Evolutionary conservation across 441 rosid species (phyloP).

Genomic region (Rhodomyrtus psidioides): DNA sequence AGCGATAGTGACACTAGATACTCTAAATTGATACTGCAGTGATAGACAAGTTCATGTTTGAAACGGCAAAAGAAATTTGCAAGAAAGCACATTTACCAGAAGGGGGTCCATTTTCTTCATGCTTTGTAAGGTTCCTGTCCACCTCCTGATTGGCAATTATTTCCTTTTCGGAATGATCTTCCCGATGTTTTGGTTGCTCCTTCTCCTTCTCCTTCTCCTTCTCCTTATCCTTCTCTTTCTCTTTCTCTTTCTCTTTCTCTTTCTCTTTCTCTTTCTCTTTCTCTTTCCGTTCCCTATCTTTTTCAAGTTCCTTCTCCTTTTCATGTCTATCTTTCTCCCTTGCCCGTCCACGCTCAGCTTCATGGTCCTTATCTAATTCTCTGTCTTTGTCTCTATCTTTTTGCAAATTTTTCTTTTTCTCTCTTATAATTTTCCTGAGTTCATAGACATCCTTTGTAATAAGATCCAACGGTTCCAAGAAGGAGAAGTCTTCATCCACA

Average conservation of each 20-base stretch:
- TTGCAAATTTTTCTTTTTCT: slow-evolving; percentile 55
- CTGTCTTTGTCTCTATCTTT: slow-evolving; percentile 57
- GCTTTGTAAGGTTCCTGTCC: slow-evolving; percentile 35
- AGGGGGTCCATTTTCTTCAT: slow-evolving; percentile 45
- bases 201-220: slow-evolving; percentile 18
- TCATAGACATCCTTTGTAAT: slow-evolving; percentile 84
- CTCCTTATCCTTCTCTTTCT: slow-evolving; percentile 12
- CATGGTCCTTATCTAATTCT: slow-evolving; percentile 34
- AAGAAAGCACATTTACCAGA: slow-evolving; percentile 27
- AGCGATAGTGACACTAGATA: neutral
- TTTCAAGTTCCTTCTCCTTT: slow-evolving; percentile 46
- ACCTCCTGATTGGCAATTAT: slow-evolving; percentile 38
- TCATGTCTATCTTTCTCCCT: slow-evolving; percentile 56
- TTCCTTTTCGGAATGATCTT: slow-evolving; percentile 41
- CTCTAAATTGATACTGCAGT: neutral
- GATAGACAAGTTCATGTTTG: neutral
- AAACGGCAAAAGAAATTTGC: neutral
- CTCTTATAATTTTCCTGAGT: slow-evolving; percentile 70
- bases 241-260: slow-evolving; percentile 19
- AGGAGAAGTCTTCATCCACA: slow-evolving; percentile 92
- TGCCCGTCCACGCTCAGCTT: slow-evolving; percentile 30
- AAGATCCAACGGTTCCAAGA: slow-evolving; percentile 94
- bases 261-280: slow-evolving; percentile 12
- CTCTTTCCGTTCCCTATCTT: slow-evolving; percentile 21
- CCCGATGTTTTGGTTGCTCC: slow-evolving; percentile 42